Evolutionary conservation across 306 rosid genomes (phyloP).

Genomic region (Canavalia ensiformis): DNA sequence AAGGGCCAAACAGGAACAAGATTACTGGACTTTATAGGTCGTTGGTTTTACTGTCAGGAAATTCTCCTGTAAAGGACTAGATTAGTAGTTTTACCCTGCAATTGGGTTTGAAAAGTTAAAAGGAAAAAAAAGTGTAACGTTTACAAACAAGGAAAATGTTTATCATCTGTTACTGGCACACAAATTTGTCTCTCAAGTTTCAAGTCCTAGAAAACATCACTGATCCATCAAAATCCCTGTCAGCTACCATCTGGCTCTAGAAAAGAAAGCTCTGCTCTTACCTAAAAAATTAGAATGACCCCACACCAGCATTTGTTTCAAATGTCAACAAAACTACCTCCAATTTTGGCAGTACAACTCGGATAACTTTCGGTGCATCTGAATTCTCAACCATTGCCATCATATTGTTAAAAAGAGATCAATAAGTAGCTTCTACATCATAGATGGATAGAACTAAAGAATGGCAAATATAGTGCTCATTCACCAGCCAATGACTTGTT

Average conservation of each 20-base stretch:
- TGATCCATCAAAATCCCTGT: slow-evolving; percentile 49
- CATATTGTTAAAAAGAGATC: slow-evolving; percentile 37
- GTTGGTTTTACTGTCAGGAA: background rate
- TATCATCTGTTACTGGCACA: slow-evolving; percentile 7
- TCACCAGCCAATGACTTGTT: slow-evolving; percentile 43
- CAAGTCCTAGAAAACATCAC: slow-evolving; percentile 41
- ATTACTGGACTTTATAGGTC: background rate
- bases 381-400: slow-evolving; percentile 45
- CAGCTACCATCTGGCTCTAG: slow-evolving; percentile 48
- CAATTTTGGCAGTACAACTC: slow-evolving; percentile 48
- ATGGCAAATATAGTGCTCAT: slow-evolving; percentile 41
- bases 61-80: background rate
- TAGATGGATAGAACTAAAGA: slow-evolving; percentile 43
- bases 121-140: background rate
- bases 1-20: background rate
- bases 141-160: slow-evolving; percentile 22
- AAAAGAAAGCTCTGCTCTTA: slow-evolving; percentile 43
- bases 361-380: slow-evolving; percentile 54
- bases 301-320: slow-evolving; percentile 53
- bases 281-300: slow-evolving; percentile 52
- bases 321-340: slow-evolving; percentile 50
- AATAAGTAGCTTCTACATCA: slow-evolving; percentile 39
- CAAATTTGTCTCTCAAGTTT: slow-evolving; percentile 31
- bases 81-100: background rate
- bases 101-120: background rate